Conservation (phyloP, 148 eudicot genomes). For the Spergularia marina region DNA sequence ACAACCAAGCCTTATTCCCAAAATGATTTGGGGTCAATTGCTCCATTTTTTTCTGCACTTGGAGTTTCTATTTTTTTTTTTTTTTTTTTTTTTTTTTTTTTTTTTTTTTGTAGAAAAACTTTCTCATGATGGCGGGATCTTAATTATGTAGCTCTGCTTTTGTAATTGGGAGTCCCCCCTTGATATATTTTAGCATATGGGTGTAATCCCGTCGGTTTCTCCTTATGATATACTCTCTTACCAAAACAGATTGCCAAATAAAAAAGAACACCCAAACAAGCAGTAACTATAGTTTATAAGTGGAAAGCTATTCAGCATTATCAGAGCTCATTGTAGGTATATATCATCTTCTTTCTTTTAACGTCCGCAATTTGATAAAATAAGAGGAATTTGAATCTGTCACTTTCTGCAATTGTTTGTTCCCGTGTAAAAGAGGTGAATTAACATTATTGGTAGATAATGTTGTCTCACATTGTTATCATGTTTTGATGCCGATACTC, state of each 20-base stretch:
- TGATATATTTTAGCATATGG: no score
- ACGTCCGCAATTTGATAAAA: neutral
- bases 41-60: no score
- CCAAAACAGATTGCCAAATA: neutral
- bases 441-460: neutral
- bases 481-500: conserved; percentile 5
- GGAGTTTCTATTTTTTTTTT: no score
- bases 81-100: no score
- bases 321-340: neutral
- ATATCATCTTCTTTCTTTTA: neutral
- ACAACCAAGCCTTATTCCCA: no score
- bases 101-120: no score
- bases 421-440: neutral
- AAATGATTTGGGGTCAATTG: no score
- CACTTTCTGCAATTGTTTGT: neutral
- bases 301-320: neutral
- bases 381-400: neutral
- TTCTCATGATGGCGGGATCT: no score
- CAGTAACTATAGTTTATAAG: neutral
- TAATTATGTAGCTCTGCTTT: no score
- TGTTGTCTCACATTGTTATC: neutral
- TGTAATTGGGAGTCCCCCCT: no score
- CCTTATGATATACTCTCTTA: neutral
- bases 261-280: neutral
- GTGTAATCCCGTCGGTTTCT: no score